Evolutionary conservation across 129 eudicot species (phyloP).

Genomic region (Glebionis coronaria): DNA sequence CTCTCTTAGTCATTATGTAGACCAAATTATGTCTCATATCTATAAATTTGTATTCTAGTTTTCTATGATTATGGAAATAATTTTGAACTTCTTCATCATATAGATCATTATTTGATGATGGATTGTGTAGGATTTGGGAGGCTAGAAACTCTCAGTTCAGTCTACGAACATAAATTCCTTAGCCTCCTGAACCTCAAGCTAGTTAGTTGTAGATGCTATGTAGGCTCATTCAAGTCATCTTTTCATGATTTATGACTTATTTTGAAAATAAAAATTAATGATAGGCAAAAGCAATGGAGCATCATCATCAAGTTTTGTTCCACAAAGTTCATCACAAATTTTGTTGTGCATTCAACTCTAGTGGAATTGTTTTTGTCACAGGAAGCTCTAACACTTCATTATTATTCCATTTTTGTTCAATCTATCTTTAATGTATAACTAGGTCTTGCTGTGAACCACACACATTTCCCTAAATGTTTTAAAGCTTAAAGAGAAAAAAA

Average conservation of each 20-base stretch:
- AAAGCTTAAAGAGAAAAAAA: neutral
- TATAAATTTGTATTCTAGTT: neutral
- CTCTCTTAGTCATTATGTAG: neutral
- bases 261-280: no score
- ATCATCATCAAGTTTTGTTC: constrained; percentile 55
- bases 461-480: neutral
- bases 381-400: constrained; percentile 81
- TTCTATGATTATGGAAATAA: constrained; percentile 4
- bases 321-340: constrained; percentile 78
- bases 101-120: constrained; percentile 96
- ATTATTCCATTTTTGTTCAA: no score
- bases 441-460: no score
- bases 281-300: constrained; percentile 72
- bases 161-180: constrained; percentile 76
- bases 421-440: no score
- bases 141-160: constrained; percentile 81
- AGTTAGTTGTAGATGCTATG: constrained; percentile 45
- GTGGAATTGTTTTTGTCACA: constrained; percentile 95
- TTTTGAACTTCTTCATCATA: constrained; percentile 7
- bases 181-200: constrained; percentile 66
- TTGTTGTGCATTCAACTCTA: constrained; percentile 95
- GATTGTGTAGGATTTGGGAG: constrained; percentile 98
- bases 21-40: no score
- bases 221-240: neutral
- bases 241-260: constrained; percentile 16